Evolutionary conservation across 2,329 filamentous ascomycete species (phyloP).

Genomic region (Xylaria sp.): DNA sequence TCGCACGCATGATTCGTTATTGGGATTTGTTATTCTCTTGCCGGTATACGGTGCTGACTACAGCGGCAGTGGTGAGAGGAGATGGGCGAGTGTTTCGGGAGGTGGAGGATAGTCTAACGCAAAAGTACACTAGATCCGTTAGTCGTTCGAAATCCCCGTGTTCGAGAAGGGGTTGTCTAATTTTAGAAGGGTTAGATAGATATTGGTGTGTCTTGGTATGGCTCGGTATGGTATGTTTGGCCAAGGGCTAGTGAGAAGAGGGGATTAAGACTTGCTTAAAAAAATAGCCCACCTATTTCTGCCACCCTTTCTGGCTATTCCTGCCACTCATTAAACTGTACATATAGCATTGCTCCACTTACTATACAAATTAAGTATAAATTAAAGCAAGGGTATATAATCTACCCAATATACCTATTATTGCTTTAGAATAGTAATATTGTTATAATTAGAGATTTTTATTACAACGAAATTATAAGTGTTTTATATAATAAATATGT

Average conservation of each 20-base stretch:
- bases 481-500: too few species aligned
- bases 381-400: too few species aligned
- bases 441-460: too few species aligned
- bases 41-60: constrained; percentile 32
- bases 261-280: not conserved
- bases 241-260: not conserved
- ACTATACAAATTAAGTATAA: too few species aligned
- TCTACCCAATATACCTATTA: too few species aligned
- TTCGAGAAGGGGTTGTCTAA: constrained; percentile 26
- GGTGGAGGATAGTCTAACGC: constrained; percentile 1
- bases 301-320: too few species aligned
- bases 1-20: constrained; percentile 27
- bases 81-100: constrained; percentile 17
- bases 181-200: constrained; percentile 21
- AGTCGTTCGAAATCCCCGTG: not conserved
- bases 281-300: constrained; percentile 16
- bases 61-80: constrained; percentile 27
- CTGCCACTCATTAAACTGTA: too few species aligned
- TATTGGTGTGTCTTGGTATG: constrained; percentile 11
- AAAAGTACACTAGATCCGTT: not conserved
- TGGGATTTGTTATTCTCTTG: constrained; percentile 34
- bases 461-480: too few species aligned
- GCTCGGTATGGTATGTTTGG: constrained; percentile 1
- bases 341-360: too few species aligned
- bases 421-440: too few species aligned